Evolutionary conservation across 2,329 filamentous ascomycete species (phyloP).

Genomic region (Diplodia corticola): DNA sequence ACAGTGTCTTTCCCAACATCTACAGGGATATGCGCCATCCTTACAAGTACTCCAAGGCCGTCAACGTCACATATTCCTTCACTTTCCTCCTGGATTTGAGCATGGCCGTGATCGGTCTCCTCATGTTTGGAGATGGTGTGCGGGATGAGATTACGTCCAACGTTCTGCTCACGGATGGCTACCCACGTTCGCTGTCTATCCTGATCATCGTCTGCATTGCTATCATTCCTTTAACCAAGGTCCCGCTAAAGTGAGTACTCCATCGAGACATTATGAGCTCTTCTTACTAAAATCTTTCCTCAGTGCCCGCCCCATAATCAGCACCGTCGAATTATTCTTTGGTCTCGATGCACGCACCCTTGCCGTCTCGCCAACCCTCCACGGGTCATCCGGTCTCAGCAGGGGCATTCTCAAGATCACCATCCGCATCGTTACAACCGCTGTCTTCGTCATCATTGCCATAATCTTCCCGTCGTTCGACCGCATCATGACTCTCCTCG

Average conservation of each 20-base stretch:
- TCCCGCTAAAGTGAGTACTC: slow-evolving; percentile 61
- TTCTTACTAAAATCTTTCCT: slow-evolving; percentile 37
- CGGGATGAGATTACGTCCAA: slow-evolving; percentile 89
- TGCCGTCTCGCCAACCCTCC: slow-evolving; percentile 49
- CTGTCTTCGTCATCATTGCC: slow-evolving; percentile 75
- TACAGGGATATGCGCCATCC: slow-evolving; percentile 79
- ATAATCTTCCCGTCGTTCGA: slow-evolving; percentile 78
- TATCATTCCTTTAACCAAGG: slow-evolving; percentile 92
- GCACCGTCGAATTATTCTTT: slow-evolving; percentile 76
- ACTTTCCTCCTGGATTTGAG: slow-evolving; percentile 79
- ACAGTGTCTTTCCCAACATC: slow-evolving; percentile 80
- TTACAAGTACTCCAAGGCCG: slow-evolving; percentile 72
- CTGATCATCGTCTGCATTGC: slow-evolving; percentile 83
- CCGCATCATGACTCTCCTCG: slow-evolving; percentile 87
- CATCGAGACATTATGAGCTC: neutral
- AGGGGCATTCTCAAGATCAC: slow-evolving; percentile 59
- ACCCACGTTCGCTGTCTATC: slow-evolving; percentile 71
- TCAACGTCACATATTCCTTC: slow-evolving; percentile 81
- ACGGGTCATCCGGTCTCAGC: slow-evolving; percentile 57
- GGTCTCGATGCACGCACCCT: slow-evolving; percentile 66
- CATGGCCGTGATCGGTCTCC: slow-evolving; percentile 78
- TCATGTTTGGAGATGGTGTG: slow-evolving; percentile 95
- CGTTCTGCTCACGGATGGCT: slow-evolving; percentile 72
- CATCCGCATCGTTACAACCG: slow-evolving; percentile 65
- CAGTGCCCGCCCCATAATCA: slow-evolving; percentile 79